Evolutionary conservation across 1,284 basidiomycete species (phyloP), one percentile per base, ranked within the genome.

Genomic region (Tylopilus sp.): DNA sequence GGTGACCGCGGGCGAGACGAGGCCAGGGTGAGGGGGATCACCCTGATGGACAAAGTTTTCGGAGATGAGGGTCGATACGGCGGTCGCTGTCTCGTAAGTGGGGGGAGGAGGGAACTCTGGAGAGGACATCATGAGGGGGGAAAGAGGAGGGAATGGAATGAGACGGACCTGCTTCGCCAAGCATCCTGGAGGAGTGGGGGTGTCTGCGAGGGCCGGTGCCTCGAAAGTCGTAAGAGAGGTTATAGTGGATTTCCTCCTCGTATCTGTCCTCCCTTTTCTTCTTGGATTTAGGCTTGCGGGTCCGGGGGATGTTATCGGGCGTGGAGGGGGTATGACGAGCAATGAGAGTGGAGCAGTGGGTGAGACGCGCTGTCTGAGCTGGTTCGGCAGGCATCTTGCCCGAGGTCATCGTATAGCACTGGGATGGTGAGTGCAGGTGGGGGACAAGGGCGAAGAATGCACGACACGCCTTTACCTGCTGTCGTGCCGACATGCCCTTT

Each of bases 271-370:
- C 64, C 61, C 59, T 68, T 56, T 63, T 59, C 55, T 60, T 63
- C 52, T 48, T 61, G 56, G 60, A 64, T 59, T 65, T 72, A 23
- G 63, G 61, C 66, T 78, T 79, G 53, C 78, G 76, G 37, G 76
- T 69, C 52, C 76, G 71, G 41, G 77, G 76, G 44, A 72, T 68
- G 65, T 74, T 81, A 65, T 83, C 78, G 44, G 76, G 70, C 16
- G 77, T 72, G 52, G 74, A 68, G 54, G 76, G 71, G 34, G 75
- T 69, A 57, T 72, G 58, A 59, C 78, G 79, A 53, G 74, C 78
- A 64, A 79, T 77, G 60, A 77, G 79, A 44, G 71, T 74, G 61
- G 76, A 72, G 63, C 72, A 66, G 60, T 79, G 77, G 46, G 76
- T 76, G 54, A 81, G 74, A 70, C 80, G 84, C 52, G 77, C 51